Percentiles rank a stretch among this genome's conserved stretches.
phyloP scores from a whole-genome alignment of 2,329 filamentous ascomycete genomes.

The Penicillium oxalicum region DNA sequence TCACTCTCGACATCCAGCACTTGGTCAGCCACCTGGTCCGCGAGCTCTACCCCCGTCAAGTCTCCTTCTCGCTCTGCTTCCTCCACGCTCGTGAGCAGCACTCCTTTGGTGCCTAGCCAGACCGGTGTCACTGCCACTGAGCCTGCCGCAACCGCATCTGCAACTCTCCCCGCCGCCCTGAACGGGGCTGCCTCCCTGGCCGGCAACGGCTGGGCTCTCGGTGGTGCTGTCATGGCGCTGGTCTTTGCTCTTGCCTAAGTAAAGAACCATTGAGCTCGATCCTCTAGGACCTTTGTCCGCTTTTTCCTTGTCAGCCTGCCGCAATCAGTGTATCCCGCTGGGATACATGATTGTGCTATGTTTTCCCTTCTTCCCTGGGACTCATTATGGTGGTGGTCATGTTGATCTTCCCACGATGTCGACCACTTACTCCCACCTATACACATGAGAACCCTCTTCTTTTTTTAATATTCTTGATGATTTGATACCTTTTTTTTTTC shows the following conservation, averaged over 20 bases:
- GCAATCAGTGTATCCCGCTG: neutral
- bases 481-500: neutral
- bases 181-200: conserved; percentile 22
- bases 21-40: no score
- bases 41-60: conserved; percentile 11
- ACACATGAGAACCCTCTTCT: conserved; percentile 15
- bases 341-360: neutral
- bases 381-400: conserved; percentile 5
- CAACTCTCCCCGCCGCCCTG: conserved; percentile 9
- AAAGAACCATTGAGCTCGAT: neutral
- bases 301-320: neutral
- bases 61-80: conserved; percentile 11
- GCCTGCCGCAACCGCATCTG: conserved; percentile 9
- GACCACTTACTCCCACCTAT: conserved; percentile 14
- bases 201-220: conserved; percentile 20
- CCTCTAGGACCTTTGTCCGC: neutral
- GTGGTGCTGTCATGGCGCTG: conserved; percentile 24
- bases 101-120: conserved; percentile 6
- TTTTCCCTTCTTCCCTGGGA: conserved; percentile 1
- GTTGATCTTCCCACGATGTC: conserved; percentile 16
- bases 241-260: conserved; percentile 23
- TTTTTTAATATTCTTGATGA: conserved; percentile 17
- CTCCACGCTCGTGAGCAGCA: conserved; percentile 12
- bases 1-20: neutral
- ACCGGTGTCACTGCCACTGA: conserved; percentile 11